phyloP scores from a whole-genome alignment of 768 basidiomycete genomes.

The Stropharia rugosoannulata region DNA sequence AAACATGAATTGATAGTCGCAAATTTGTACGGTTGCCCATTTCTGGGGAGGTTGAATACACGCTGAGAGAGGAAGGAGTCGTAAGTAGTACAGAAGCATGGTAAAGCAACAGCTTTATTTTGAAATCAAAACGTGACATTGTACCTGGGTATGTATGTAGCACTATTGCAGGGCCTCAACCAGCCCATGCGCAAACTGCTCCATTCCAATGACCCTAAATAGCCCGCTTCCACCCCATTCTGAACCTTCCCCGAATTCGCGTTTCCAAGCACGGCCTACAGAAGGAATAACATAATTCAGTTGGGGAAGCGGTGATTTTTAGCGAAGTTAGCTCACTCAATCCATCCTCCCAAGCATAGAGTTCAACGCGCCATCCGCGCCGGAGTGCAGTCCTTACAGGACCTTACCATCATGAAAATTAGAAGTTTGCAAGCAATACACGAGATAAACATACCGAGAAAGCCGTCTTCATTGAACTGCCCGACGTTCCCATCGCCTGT shows the following conservation, averaged over 20 bases:
- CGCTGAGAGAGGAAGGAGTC: no score
- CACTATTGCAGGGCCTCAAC: conserved; percentile 34
- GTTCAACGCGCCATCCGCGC: conserved; percentile 92
- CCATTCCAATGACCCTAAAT: conserved; percentile 63
- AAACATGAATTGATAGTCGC: no score
- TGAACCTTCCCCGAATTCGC: conserved; percentile 63
- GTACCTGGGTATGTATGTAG: not conserved
- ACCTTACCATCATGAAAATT: conserved; percentile 29
- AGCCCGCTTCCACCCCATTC: conserved; percentile 47
- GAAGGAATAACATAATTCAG: not conserved
- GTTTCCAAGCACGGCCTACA: conserved; percentile 63
- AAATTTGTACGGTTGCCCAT: no score
- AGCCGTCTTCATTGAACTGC: conserved; percentile 92
- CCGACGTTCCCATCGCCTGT: conserved; percentile 93
- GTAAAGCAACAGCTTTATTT: no score
- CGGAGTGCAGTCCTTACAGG: conserved; percentile 83
- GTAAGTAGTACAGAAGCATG: no score
- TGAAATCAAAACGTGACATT: not conserved
- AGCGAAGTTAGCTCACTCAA: conserved; percentile 46
- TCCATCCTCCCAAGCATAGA: conserved; percentile 90
- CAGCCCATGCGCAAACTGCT: conserved; percentile 62
- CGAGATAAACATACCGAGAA: conserved; percentile 47
- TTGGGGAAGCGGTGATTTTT: not conserved
- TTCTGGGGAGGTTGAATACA: no score
- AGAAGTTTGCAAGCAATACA: not conserved